Conservation (phyloP, 1,284 basidiomycete species). For the Heterobasidion parviporum region DNA sequence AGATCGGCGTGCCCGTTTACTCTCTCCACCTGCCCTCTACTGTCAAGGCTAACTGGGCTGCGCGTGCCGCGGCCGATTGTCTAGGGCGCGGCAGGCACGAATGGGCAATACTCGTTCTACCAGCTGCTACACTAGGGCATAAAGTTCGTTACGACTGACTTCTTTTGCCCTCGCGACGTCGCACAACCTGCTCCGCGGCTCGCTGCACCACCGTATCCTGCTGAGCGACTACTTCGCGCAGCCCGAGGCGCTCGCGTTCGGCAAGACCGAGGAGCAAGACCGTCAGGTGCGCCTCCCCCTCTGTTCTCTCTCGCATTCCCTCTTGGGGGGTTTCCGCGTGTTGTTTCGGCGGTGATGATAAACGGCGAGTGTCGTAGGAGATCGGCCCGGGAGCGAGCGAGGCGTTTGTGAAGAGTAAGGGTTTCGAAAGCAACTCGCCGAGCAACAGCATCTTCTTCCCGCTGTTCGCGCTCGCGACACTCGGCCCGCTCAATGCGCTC, state of each 20-base stretch:
- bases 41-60: background rate
- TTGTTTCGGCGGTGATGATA: background rate
- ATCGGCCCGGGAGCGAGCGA: slow-evolving; percentile 80
- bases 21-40: background rate
- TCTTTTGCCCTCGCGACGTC: slow-evolving; percentile 86
- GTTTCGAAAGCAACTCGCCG: slow-evolving; percentile 95
- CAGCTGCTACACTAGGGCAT: slow-evolving; percentile 85
- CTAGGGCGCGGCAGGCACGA: slow-evolving; percentile 97
- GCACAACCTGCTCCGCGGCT: slow-evolving; percentile 81
- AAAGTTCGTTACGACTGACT: slow-evolving; percentile 99
- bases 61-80: slow-evolving; percentile 71
- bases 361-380: slow-evolving; percentile 38
- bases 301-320: background rate
- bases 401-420: slow-evolving; percentile 91
- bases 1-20: slow-evolving; percentile 76
- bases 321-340: background rate
- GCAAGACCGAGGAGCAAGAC: slow-evolving; percentile 91
- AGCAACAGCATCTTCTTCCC: slow-evolving; percentile 98
- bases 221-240: slow-evolving; percentile 98
- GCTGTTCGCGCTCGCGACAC: slow-evolving; percentile 80
- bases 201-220: slow-evolving; percentile 94
- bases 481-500: slow-evolving; percentile 83
- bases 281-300: slow-evolving; percentile 21
- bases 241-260: slow-evolving; percentile 94
- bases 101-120: slow-evolving; percentile 98